phyloP scores from a whole-genome alignment of 1,139 yeast genomes.

The Zygoascus hellenicus region DNA sequence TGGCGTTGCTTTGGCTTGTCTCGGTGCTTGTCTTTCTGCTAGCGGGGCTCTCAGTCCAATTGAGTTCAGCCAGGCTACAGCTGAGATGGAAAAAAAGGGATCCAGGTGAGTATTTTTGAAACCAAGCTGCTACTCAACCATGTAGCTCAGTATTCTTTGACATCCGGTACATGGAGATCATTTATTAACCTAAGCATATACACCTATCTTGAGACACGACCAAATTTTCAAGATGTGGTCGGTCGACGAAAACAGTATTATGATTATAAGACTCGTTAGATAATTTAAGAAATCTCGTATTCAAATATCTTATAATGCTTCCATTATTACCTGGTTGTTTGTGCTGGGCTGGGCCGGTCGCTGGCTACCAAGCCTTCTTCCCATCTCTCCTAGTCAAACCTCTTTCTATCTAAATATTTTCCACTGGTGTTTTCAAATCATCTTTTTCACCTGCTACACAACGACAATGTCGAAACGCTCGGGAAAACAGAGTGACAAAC shows the following conservation, averaged over 20 bases:
- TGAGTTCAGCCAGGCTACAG: conserved; percentile 26
- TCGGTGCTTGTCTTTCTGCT: conserved; percentile 23
- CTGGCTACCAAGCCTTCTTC: not conserved
- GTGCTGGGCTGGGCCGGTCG: not conserved
- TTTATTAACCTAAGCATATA: conserved; percentile 22
- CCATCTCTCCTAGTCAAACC: not conserved
- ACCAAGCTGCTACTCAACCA: no score
- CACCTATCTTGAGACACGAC: conserved; percentile 30
- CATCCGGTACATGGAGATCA: no score
- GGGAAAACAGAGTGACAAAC: conserved; percentile 7
- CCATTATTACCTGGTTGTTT: no score
- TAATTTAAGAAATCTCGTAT: no score
- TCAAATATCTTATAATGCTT: no score
- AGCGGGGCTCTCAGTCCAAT: conserved; percentile 27
- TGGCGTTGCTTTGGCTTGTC: conserved; percentile 26
- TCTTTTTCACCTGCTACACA: conserved; percentile 1
- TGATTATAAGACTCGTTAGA: conserved; percentile 22
- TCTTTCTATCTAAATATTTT: no score
- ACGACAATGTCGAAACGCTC: no score
- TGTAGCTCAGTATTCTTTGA: no score
- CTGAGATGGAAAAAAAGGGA: conserved; percentile 25
- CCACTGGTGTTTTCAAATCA: not conserved
- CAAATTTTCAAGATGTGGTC: conserved; percentile 30
- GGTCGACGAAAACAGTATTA: conserved; percentile 27
- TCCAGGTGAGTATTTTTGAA: conserved; percentile 22